Evolutionary conservation across 148 eudicot genomes (phyloP).

Genomic region (Diospyros kaki): DNA sequence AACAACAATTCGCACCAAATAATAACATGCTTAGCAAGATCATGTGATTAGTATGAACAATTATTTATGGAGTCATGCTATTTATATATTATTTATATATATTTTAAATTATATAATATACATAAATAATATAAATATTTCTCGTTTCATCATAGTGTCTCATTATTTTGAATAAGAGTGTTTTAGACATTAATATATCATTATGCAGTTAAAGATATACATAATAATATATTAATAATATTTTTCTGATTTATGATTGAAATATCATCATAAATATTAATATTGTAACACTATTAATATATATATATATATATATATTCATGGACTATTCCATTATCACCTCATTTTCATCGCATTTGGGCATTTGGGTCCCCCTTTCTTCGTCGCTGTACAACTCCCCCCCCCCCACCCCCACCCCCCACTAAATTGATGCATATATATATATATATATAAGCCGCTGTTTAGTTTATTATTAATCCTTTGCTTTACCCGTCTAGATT

Average conservation of each 20-base stretch:
- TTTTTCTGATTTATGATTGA: conserved; percentile 19
- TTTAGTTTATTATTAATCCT: conserved; percentile 10
- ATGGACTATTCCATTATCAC: background rate
- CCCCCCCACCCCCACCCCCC: background rate
- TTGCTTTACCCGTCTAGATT: conserved; percentile 30
- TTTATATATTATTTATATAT: too few relatives aligned
- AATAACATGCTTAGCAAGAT: too few relatives aligned
- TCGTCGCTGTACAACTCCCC: background rate
- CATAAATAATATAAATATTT: too few relatives aligned
- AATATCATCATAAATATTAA: conserved; percentile 18
- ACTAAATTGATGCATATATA: too few relatives aligned
- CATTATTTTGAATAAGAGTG: too few relatives aligned
- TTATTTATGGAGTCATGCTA: too few relatives aligned
- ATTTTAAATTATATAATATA: too few relatives aligned
- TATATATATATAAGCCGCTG: background rate
- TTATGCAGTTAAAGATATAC: too few relatives aligned
- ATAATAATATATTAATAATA: conserved; percentile 13
- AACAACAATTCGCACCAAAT: too few relatives aligned
- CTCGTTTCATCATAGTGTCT: too few relatives aligned
- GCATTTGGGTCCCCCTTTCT: background rate
- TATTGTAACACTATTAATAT: background rate
- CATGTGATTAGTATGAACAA: too few relatives aligned
- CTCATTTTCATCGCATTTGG: conserved; percentile 10
- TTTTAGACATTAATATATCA: too few relatives aligned
- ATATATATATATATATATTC: background rate